A percentile compares a stretch with the other conserved stretches of the same genome.
Evolutionary conservation across 805 yeast species (phyloP).

Genomic region (Zygotorulaspora florentina): DNA sequence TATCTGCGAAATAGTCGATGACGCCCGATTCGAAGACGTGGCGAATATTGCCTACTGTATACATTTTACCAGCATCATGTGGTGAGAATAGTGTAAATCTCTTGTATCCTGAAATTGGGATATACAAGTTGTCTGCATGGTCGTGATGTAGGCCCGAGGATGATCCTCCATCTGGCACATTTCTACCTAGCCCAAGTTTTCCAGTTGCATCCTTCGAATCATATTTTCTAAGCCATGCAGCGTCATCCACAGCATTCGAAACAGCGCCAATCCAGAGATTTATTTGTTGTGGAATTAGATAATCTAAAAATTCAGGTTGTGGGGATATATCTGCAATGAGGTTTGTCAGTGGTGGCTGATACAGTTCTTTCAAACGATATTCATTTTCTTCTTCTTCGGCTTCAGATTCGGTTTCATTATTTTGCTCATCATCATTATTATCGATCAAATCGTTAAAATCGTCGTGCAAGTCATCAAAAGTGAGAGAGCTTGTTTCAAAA

Average conservation of each 20-base stretch:
- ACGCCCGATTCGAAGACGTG: slow-evolving; percentile 57
- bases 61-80: slow-evolving; percentile 50
- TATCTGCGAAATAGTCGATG: slow-evolving; percentile 55
- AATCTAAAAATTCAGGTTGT: slow-evolving; percentile 40
- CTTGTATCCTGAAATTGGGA: slow-evolving; percentile 56
- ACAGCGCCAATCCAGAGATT: slow-evolving; percentile 68
- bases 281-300: slow-evolving; percentile 61
- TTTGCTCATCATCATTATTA: slow-evolving; percentile 21
- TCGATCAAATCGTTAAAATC: slow-evolving; percentile 29
- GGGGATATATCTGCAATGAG: slow-evolving; percentile 39
- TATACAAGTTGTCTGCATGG: slow-evolving; percentile 71
- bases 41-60: slow-evolving; percentile 61
- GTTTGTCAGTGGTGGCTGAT: slow-evolving; percentile 59
- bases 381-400: slow-evolving; percentile 35
- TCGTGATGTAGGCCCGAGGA: slow-evolving; percentile 79
- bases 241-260: slow-evolving; percentile 12
- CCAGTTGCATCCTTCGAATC: slow-evolving; percentile 21
- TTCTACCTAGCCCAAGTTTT: slow-evolving; percentile 47
- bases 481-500: slow-evolving; percentile 18
- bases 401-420: slow-evolving; percentile 8
- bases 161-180: slow-evolving; percentile 53
- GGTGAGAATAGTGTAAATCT: slow-evolving; percentile 68
- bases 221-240: slow-evolving; percentile 18
- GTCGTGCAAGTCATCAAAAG: slow-evolving; percentile 24
- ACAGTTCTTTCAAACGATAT: slow-evolving; percentile 45